These are phyloP conservation scores for Daldinia bambusicola DNA, from an alignment of 495 filamentous ascomycete species.

Conservation along the genomic window DNA sequence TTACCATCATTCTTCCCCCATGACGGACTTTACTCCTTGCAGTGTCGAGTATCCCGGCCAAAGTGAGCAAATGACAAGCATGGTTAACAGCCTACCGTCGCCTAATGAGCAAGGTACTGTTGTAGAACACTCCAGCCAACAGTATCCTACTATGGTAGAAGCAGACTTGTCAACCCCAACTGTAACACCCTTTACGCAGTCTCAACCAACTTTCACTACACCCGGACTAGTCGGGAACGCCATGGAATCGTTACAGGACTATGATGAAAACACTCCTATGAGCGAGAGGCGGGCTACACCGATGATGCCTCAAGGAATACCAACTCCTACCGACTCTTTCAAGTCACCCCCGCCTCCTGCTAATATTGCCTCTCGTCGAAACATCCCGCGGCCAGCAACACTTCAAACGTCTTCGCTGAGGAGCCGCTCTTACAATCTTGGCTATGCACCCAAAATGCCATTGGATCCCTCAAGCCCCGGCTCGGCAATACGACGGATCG, in stretches of 20 bases:
- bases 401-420: constrained; percentile 52
- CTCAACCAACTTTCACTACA: constrained; percentile 25
- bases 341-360: constrained; percentile 59
- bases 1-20: constrained; percentile 14
- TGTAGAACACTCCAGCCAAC: constrained; percentile 10
- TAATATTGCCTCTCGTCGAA: constrained; percentile 60
- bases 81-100: constrained; percentile 19
- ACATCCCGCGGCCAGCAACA: constrained; percentile 56
- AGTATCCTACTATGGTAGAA: constrained; percentile 28
- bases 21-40: constrained; percentile 13
- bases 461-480: constrained; percentile 54
- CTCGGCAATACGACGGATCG: constrained; percentile 57
- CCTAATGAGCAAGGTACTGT: constrained; percentile 20
- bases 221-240: constrained; percentile 13
- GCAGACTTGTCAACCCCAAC: constrained; percentile 18
- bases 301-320: constrained; percentile 35
- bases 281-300: constrained; percentile 19
- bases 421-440: constrained; percentile 46
- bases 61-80: constrained; percentile 4
- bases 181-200: constrained; percentile 24
- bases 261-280: constrained; percentile 19
- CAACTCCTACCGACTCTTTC: constrained; percentile 51
- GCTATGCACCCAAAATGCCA: constrained; percentile 49
- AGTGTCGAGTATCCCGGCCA: not conserved
- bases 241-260: constrained; percentile 19